These are phyloP conservation scores for Elongisporangium anandrum DNA, from an alignment of 352 stramenopile species.

Conservation along the genomic window DNA sequence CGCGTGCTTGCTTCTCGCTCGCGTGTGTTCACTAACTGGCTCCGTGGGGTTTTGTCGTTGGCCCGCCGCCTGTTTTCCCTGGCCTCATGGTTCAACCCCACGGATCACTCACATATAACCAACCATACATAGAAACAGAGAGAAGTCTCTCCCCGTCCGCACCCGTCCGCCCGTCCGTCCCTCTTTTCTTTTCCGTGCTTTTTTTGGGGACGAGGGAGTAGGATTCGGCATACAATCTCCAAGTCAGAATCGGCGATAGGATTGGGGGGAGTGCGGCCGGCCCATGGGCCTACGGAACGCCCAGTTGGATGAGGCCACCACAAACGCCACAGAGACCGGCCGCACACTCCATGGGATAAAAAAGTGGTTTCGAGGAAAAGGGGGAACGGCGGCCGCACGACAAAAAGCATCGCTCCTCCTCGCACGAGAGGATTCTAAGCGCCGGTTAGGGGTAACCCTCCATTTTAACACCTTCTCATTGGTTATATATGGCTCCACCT, in stretches of 20 bases:
- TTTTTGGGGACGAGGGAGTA: neutral
- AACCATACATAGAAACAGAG: neutral
- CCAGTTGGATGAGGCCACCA: neutral
- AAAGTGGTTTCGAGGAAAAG: neutral
- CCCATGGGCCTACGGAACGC: neutral
- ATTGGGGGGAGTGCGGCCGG: neutral
- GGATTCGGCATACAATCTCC: neutral
- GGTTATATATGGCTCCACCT: neutral
- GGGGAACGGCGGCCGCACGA: neutral
- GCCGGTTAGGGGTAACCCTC: neutral
- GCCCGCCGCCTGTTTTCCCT: neutral
- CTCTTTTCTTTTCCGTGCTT: neutral
- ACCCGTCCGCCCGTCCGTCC: neutral
- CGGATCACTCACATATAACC: neutral
- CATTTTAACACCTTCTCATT: neutral
- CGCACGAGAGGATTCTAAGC: neutral
- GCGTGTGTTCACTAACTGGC: neutral
- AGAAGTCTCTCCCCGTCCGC: neutral
- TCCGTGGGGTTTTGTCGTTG: neutral
- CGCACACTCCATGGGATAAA: neutral
- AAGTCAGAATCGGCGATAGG: neutral
- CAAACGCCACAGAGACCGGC: neutral
- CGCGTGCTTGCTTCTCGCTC: neutral
- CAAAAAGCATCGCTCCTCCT: neutral
- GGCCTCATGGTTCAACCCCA: neutral